Percentiles rank a stretch among this genome's conserved stretches.
Conservation (phyloP, 345 rosid genomes). For the Rhizophora mangle region DNA sequence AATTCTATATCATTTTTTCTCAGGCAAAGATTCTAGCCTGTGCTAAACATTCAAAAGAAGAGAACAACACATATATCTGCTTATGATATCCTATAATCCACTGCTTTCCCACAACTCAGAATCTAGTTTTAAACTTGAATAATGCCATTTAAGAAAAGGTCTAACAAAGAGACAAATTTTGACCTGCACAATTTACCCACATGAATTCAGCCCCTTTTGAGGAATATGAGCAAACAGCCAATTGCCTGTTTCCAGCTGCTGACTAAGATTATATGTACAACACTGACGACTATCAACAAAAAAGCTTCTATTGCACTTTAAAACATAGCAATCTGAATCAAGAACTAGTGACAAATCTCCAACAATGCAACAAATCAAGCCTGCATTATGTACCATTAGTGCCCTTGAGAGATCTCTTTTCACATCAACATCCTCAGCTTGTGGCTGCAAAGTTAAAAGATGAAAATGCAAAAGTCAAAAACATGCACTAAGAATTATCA, state of each 20-base stretch:
- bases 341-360: not conserved
- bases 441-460: constrained; percentile 41
- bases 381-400: constrained; percentile 53
- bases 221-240: not conserved
- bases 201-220: not conserved
- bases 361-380: constrained; percentile 13
- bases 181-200: not conserved
- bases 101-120: too few relatives aligned
- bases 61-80: too few relatives aligned
- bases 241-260: not conserved
- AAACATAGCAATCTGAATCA: too few relatives aligned
- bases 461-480: constrained; percentile 13
- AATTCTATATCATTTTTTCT: too few relatives aligned
- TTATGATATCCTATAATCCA: too few relatives aligned
- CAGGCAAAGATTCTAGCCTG: too few relatives aligned
- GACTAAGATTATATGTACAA: not conserved
- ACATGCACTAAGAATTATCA: not conserved
- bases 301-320: too few relatives aligned
- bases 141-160: not conserved
- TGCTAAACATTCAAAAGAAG: too few relatives aligned
- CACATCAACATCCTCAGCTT: constrained; percentile 47
- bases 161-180: not conserved
- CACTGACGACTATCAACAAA: not conserved
- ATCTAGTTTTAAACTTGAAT: not conserved
- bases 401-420: constrained; percentile 76